Evolutionary conservation across 768 basidiomycete genomes (phyloP).

Genomic region (Pholiota microspora): DNA sequence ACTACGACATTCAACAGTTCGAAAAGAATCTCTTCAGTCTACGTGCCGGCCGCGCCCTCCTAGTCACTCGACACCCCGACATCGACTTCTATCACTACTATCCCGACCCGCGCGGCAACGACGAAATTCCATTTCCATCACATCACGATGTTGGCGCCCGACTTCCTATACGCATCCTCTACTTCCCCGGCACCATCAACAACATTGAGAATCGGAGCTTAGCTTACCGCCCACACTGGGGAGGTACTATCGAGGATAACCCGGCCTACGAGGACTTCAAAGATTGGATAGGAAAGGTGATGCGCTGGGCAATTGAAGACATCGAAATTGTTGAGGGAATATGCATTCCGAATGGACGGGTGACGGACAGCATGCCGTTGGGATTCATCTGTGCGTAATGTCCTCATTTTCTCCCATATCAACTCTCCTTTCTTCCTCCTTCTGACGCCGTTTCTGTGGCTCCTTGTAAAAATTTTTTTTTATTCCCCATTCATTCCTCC

Average conservation of each 20-base stretch:
- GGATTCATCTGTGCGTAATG: background rate
- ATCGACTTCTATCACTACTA: background rate
- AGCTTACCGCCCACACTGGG: background rate
- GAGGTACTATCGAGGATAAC: background rate
- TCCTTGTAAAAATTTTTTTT: background rate
- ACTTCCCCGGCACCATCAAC: background rate
- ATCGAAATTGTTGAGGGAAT: background rate
- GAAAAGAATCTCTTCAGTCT: background rate
- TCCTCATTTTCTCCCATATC: background rate
- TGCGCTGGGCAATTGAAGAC: background rate
- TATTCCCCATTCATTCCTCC: background rate
- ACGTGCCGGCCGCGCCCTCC: background rate
- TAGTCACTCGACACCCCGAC: background rate
- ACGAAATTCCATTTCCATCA: background rate
- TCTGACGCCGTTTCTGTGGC: background rate
- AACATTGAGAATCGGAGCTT: background rate
- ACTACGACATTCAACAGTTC: background rate
- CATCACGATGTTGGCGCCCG: background rate
- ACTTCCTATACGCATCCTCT: background rate
- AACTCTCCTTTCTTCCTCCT: background rate
- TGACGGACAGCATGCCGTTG: background rate
- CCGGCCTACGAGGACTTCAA: background rate
- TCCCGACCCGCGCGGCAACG: background rate
- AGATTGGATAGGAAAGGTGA: background rate
- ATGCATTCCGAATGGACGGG: background rate